A percentile compares a stretch with the other conserved stretches of the same genome.
Evolutionary conservation across 108 stramenopile genomes (phyloP).

Genomic region (Conticribra guillardii): DNA sequence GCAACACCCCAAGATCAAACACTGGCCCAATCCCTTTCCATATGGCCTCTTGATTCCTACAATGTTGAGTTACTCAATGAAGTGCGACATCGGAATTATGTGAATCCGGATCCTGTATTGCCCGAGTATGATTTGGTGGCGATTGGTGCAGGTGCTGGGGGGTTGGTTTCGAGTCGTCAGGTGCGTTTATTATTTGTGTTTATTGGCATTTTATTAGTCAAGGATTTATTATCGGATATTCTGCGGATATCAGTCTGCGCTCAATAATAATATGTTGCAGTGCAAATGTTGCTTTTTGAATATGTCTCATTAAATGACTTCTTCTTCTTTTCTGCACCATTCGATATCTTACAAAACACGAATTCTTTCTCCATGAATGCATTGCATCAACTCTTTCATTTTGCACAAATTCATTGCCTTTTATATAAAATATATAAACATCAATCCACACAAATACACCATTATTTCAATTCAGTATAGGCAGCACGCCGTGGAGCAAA

Average conservation of each 20-base stretch:
- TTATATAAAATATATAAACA: background rate
- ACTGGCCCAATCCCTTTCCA: constrained; percentile 2
- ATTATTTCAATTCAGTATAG: constrained; percentile 11
- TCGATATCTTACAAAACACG: too few species aligned
- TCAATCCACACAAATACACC: background rate
- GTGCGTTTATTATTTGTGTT: too few species aligned
- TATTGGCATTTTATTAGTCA: too few species aligned
- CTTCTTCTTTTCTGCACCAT: background rate
- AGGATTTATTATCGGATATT: too few species aligned
- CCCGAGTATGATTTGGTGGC: constrained; percentile 86
- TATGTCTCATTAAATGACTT: background rate
- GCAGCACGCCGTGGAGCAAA: constrained; percentile 79
- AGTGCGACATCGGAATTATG: constrained; percentile 38
- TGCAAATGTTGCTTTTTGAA: too few species aligned
- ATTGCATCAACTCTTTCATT: too few species aligned
- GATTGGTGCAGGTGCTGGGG: constrained; percentile 89
- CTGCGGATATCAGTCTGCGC: too few species aligned
- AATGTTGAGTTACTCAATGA: constrained; percentile 20
- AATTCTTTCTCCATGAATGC: too few species aligned
- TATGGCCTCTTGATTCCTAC: constrained; percentile 14
- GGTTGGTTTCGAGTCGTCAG: constrained; percentile 74
- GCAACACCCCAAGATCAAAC: background rate
- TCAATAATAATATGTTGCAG: too few species aligned
- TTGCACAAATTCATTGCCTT: too few species aligned
- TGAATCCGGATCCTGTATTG: constrained; percentile 11